These are phyloP conservation scores for Fulvia fulva DNA, from an alignment of 2,329 filamentous ascomycete species.

Conservation along the genomic window DNA sequence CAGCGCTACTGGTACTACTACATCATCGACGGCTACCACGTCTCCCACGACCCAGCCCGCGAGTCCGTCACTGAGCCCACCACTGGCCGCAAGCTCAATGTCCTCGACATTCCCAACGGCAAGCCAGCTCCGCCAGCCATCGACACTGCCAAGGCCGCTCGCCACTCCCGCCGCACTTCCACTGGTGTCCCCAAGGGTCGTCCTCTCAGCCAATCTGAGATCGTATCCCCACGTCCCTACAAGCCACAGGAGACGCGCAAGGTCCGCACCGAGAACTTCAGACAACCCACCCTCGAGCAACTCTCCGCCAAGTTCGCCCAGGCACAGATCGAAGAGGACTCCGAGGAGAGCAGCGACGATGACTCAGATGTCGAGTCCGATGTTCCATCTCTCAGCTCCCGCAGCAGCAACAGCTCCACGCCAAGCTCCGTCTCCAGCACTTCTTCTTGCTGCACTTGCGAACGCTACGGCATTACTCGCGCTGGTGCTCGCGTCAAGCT, in stretches of 20 bases:
- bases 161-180: constrained; percentile 47
- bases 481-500: constrained; percentile 87
- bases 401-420: constrained; percentile 65
- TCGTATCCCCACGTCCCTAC: constrained; percentile 84
- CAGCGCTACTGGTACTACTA: constrained; percentile 99
- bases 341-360: constrained; percentile 56
- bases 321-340: constrained; percentile 57
- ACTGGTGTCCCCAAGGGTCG: constrained; percentile 81
- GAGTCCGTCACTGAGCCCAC: constrained; percentile 89
- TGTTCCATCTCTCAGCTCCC: constrained; percentile 59
- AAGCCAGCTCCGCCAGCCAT: constrained; percentile 38
- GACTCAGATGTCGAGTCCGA: constrained; percentile 37
- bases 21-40: constrained; percentile 98
- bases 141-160: constrained; percentile 37
- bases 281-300: constrained; percentile 70
- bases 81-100: constrained; percentile 94
- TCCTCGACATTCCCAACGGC: constrained; percentile 76
- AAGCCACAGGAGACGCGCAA: constrained; percentile 82
- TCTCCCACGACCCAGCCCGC: constrained; percentile 91
- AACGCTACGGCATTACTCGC: constrained; percentile 94
- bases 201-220: constrained; percentile 80
- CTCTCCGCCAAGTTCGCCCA: constrained; percentile 60
- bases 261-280: constrained; percentile 79
- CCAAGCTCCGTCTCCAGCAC: constrained; percentile 52
- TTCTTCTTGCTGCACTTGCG: constrained; percentile 72